Evolutionary conservation across 495 filamentous ascomycete genomes (phyloP), one percentile per base, ranked within the genome.

Genomic region (Aspergillus ellipticus): DNA sequence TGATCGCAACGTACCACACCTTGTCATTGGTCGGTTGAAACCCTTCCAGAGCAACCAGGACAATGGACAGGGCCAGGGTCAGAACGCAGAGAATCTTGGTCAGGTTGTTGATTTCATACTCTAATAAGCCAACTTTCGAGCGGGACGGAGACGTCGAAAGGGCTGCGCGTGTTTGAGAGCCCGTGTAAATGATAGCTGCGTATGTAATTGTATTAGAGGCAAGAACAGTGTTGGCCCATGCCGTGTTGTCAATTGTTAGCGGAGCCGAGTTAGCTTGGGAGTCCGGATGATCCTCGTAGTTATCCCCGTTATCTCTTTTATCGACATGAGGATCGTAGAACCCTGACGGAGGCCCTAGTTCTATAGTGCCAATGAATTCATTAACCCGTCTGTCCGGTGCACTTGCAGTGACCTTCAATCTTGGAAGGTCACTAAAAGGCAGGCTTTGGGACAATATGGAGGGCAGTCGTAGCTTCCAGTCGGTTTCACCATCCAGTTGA

Each of bases 201-300:
- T 93, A 79, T 0, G 91, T 92, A 6, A 85, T 88, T 1, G 87
- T 91, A 66, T 92, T 94, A 3, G 90, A 96, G 2, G 95, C 95
- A 51, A 99, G 86, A 28, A 99, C 88, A 3, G 95, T 99, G 63
- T 97, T 99, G 15, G 92, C 91, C 95, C 95, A 99, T 3, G 95
- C 93, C 10, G 95, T 99, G 65, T 97, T 97, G 72, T 99, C 95
- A 57, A 97, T 96, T 3, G 83, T 89, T 39, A 99, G 77, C 1
- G 93, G 85, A 2, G 87, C 80, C 9, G 86, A 86, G 54, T 83
- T 78, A 26, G 62, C 22, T 19, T 66, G 51, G 31, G 60, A 53
- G 19, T 53, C 64, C n/a, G n/a, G n/a, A 13, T 66, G 64, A 20
- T 63, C 62, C 28, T 71, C 65, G 29, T 64, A 46, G 17, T 58